phyloP scores from a whole-genome alignment of 169 alveolate genomes.

The Cryptosporidium tyzzeri region DNA sequence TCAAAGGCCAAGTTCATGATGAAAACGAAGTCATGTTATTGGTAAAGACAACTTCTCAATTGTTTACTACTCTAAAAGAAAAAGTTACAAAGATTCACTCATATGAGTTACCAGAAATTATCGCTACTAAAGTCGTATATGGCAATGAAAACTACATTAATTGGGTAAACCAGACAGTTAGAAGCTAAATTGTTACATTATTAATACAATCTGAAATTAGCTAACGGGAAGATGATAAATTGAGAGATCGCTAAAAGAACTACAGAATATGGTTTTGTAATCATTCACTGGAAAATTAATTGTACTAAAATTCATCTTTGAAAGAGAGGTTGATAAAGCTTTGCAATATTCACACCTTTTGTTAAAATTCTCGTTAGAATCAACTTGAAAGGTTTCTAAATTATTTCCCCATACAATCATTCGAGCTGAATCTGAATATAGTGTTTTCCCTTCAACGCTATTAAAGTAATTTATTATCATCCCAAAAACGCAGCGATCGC shows the following conservation, averaged over 20 bases:
- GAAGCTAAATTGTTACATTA: neutral
- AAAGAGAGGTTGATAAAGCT: neutral
- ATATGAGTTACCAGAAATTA: conserved; percentile 65
- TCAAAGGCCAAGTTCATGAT: conserved; percentile 24
- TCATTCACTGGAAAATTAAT: neutral
- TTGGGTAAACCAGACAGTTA: conserved; percentile 43
- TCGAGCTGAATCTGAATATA: conserved; percentile 14
- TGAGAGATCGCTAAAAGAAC: conserved; percentile 54
- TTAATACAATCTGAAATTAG: neutral
- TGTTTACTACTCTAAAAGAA: conserved; percentile 11
- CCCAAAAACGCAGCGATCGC: conserved; percentile 72
- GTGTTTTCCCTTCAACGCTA: conserved; percentile 22
- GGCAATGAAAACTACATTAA: conserved; percentile 44
- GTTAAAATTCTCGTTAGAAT: conserved; percentile 27
- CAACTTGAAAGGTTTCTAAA: conserved; percentile 27
- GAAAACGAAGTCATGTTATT: conserved; percentile 30
- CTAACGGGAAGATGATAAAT: conserved; percentile 10
- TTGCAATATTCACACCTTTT: conserved; percentile 53
- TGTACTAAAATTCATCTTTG: neutral
- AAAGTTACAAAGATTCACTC: conserved; percentile 28
- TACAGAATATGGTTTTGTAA: conserved; percentile 18
- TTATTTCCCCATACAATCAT: conserved; percentile 71
- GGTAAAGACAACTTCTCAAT: conserved; percentile 19
- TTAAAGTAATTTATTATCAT: conserved; percentile 49
- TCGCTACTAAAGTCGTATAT: conserved; percentile 12